These are phyloP conservation scores for Onygenales sp. DNA, from an alignment of 2,329 filamentous ascomycete genomes.

Conservation along the genomic window DNA sequence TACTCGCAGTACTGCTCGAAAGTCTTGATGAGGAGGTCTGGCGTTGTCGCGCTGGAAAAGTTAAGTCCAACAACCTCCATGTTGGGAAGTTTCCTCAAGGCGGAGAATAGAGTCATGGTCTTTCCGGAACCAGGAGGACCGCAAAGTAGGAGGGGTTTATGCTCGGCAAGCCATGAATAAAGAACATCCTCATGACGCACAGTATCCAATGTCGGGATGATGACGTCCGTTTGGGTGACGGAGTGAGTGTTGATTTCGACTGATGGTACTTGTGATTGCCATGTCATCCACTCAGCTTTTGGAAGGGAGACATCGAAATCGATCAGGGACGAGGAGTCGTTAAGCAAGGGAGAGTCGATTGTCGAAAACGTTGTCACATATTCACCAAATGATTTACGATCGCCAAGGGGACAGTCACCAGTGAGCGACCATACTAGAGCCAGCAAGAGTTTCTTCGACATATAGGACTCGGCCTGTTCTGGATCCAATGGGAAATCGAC, in stretches of 20 bases:
- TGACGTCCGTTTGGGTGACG: conserved; percentile 93
- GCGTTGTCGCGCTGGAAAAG: conserved; percentile 97
- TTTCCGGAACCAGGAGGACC: conserved; percentile 98
- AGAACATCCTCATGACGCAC: conserved; percentile 97
- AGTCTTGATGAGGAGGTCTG: conserved; percentile 95
- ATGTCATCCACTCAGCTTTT: conserved; percentile 77
- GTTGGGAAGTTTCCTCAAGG: conserved; percentile 88
- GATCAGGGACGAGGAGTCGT: conserved; percentile 75
- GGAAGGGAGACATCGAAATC: conserved; percentile 90
- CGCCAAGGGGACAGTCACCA: conserved; percentile 79
- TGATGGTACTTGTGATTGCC: conserved; percentile 88
- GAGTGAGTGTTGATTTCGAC: conserved; percentile 98
- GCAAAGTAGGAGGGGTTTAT: conserved; percentile 92
- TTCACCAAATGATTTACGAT: conserved; percentile 85
- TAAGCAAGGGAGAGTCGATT: conserved; percentile 73
- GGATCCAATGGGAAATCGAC: conserved; percentile 85
- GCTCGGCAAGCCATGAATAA: conserved; percentile 98
- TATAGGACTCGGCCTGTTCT: conserved; percentile 79
- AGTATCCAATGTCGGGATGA: conserved; percentile 95
- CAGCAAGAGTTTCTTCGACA: conserved; percentile 88
- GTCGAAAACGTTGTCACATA: conserved; percentile 71
- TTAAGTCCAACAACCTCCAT: conserved; percentile 99
- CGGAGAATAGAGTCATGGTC: conserved; percentile 99
- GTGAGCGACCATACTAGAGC: conserved; percentile 93
- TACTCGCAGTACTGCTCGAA: conserved; percentile 99